Evolutionary conservation across 768 basidiomycete genomes (phyloP), one percentile per base, ranked within the genome.

Genomic region (Termitomyces sp.): DNA sequence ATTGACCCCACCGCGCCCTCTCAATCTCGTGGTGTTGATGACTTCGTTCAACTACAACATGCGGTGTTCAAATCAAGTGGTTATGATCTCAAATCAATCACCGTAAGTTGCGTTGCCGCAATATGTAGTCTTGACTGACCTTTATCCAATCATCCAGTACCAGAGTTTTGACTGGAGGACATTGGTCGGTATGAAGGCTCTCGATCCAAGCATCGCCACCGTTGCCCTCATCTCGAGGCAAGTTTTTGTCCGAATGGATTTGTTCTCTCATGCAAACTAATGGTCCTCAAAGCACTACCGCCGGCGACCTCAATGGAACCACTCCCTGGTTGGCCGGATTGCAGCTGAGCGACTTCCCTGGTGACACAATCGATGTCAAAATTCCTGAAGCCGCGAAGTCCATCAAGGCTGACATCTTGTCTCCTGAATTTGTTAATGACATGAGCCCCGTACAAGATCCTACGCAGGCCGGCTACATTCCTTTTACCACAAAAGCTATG

Each of bases 111-210:
- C 56, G 83, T 65, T 12, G 30, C 56, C 4, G 27, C 30, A 43
- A 22, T 20, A 27, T 37, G 32, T 39, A 5, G 9, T 3, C 3
- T 22, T 6, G 13, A 12, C 33, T 44, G 27, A 43, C 14, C 8
- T 55, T 50, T 3, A 57, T 34, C 14, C 4, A 32, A 16, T 45
- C 54, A 45, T 24, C 7, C 62, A 91, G 88, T 89, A 83, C 62
- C 88, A 93, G 74, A 89, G 88, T 64, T 91, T 91, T 64, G 87
- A 91, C 68, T 93, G 91, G 91, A 78, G 89, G 64, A 86, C 89
- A 14, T 68, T 93, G 14, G 68, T 88, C 49, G 79, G 73, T 24
- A 91, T 91, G 87, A 89, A 88, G 80, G 67, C 76, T 62, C 70
- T 84, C n/a, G 83, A 90, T 62, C 79, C 83, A 8, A 67, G 63